Conservation (phyloP, 805 yeast species). For the Saccharomycopsis microspora region DNA sequence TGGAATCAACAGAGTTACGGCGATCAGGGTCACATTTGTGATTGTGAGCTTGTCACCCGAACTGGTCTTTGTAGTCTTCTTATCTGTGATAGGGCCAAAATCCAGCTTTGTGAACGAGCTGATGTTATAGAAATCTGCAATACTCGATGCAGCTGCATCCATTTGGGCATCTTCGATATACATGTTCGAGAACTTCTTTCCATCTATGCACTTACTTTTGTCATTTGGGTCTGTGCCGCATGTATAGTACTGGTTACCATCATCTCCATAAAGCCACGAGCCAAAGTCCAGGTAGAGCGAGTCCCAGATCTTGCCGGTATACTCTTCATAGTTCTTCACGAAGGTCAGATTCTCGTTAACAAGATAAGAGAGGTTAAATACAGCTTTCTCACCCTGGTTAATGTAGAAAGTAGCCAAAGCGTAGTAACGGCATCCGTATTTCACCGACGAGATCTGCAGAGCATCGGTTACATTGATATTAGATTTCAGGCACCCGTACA, state of each 20-base stretch:
- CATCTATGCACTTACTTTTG: background rate
- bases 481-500: slow-evolving; percentile 1
- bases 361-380: slow-evolving; percentile 4
- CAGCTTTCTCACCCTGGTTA: slow-evolving; percentile 5
- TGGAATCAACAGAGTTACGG: slow-evolving; percentile 4
- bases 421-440: slow-evolving; percentile 9
- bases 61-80: background rate
- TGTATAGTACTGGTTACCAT: slow-evolving; percentile 1
- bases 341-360: slow-evolving; percentile 2
- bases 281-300: slow-evolving; percentile 3
- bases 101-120: background rate
- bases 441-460: slow-evolving; percentile 1
- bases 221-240: background rate
- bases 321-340: slow-evolving; percentile 3
- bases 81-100: background rate
- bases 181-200: background rate
- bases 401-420: slow-evolving; percentile 7
- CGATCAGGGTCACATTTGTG: slow-evolving; percentile 3
- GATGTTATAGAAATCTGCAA: slow-evolving; percentile 3
- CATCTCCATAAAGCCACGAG: slow-evolving; percentile 1
- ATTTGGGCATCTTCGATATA: background rate
- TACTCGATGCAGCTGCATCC: background rate
- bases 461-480: background rate
- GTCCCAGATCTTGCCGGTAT: background rate
- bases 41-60: background rate